Percentiles rank a stretch among this genome's conserved stretches.
phyloP scores from a whole-genome alignment of 2,329 filamentous ascomycete genomes.

The Ophioceras dolichostomum region DNA sequence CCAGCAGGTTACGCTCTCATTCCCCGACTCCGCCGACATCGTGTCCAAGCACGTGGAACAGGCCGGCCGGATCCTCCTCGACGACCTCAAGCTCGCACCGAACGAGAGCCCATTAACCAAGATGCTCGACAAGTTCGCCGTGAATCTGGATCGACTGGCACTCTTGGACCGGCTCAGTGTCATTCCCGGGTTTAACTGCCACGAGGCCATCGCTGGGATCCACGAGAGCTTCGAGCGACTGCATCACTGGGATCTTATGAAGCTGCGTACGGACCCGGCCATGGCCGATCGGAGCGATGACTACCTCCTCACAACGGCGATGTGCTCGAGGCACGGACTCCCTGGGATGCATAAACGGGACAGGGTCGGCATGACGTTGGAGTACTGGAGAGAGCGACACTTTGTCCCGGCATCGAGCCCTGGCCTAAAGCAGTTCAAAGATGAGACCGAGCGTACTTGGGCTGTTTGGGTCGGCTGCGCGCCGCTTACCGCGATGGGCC shows the following conservation, averaged over 20 bases:
- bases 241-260: constrained; percentile 57
- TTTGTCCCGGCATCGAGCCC: constrained; percentile 20
- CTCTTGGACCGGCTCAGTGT: constrained; percentile 60
- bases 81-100: constrained; percentile 48
- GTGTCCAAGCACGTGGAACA: constrained; percentile 47
- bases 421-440: constrained; percentile 7
- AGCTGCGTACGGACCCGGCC: constrained; percentile 35
- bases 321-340: constrained; percentile 58
- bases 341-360: constrained; percentile 59
- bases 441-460: constrained; percentile 42
- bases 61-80: constrained; percentile 52
- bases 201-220: constrained; percentile 64
- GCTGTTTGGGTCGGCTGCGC: constrained; percentile 56
- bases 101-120: constrained; percentile 56
- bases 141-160: constrained; percentile 59
- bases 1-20: constrained; percentile 48
- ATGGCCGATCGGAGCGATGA: constrained; percentile 29
- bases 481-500: constrained; percentile 28
- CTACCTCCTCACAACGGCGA: constrained; percentile 41
- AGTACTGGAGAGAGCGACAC: constrained; percentile 63
- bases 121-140: constrained; percentile 56
- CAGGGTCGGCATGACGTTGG: constrained; percentile 56
- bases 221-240: constrained; percentile 58
- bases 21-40: constrained; percentile 45
- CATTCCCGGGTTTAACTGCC: constrained; percentile 57